Conservation (phyloP, 306 rosid species). For the Oxytropis ochrocephala region DNA sequence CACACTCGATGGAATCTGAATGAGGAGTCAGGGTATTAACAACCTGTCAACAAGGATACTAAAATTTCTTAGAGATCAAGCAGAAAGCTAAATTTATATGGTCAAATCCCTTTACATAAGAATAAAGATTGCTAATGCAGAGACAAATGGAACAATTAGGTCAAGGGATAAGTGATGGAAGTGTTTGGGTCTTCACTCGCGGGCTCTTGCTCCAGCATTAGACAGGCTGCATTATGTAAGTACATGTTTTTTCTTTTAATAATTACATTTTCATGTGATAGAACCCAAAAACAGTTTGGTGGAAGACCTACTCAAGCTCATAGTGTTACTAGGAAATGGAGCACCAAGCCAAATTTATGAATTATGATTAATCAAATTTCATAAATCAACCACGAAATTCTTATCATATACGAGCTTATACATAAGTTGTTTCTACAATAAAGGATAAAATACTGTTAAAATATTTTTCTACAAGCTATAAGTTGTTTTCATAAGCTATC, state of each 20-base stretch:
- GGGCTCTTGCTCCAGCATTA: background rate
- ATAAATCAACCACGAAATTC: background rate
- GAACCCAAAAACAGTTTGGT: background rate
- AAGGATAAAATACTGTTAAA: too few relatives aligned
- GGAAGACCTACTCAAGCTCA: background rate
- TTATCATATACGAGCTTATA: too few relatives aligned
- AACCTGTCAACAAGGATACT: slow-evolving; percentile 49
- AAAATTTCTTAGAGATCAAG: slow-evolving; percentile 14
- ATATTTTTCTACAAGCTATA: too few relatives aligned
- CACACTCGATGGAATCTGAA: slow-evolving; percentile 73
- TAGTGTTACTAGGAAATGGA: background rate
- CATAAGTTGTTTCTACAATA: too few relatives aligned
- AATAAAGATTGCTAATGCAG: slow-evolving; percentile 1
- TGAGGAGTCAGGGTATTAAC: slow-evolving; percentile 57
- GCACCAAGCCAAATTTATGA: background rate
- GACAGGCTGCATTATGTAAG: background rate
- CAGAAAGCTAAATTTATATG: background rate
- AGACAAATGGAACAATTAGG: slow-evolving; percentile 9
- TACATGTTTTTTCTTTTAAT: background rate
- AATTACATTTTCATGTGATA: background rate
- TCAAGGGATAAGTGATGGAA: background rate
- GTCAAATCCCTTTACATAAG: background rate
- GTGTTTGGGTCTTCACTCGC: background rate
- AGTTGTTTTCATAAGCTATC: too few relatives aligned
- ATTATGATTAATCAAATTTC: slow-evolving; percentile 1